These are phyloP conservation scores for Rhododendron williamsianum DNA, from an alignment of 148 eudicot species.

Conservation along the genomic window DNA sequence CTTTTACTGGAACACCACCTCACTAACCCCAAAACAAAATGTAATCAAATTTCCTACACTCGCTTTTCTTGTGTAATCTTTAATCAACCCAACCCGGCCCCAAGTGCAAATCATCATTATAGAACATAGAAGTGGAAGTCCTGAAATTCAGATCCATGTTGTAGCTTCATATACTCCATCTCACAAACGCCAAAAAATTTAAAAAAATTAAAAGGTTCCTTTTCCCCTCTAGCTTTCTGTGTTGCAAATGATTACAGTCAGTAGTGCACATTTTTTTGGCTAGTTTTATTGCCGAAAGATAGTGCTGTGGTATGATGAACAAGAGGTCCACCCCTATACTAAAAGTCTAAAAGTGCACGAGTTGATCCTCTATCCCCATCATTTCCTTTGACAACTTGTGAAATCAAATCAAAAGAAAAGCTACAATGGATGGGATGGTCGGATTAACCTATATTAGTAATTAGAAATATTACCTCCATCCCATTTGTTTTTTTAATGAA, in stretches of 20 bases:
- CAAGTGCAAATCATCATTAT: not conserved
- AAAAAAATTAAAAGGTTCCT: not conserved
- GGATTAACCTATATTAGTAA: too few relatives aligned
- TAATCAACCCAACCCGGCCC: not conserved
- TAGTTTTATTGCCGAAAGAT: conserved; percentile 1
- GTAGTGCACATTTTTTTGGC: not conserved
- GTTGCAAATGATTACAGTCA: not conserved
- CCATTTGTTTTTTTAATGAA: too few relatives aligned
- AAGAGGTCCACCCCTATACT: not conserved
- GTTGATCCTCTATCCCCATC: not conserved
- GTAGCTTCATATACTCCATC: not conserved
- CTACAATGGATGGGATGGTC: not conserved
- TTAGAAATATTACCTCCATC: too few relatives aligned
- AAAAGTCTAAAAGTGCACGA: not conserved
- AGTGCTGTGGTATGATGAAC: not conserved
- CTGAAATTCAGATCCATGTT: not conserved
- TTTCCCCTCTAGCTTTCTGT: not conserved
- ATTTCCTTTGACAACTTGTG: not conserved
- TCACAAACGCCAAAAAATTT: not conserved
- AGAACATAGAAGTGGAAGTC: not conserved
- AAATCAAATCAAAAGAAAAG: not conserved
- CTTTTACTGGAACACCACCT: too few relatives aligned
- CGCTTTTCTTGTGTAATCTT: not conserved
- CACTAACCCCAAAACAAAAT: not conserved
- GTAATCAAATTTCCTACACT: not conserved